Percentiles rank a stretch among this genome's conserved stretches.
These are phyloP conservation scores for Magnusiomyces fungicola DNA, from an alignment of 1,139 yeast genomes.

Conservation along the genomic window DNA sequence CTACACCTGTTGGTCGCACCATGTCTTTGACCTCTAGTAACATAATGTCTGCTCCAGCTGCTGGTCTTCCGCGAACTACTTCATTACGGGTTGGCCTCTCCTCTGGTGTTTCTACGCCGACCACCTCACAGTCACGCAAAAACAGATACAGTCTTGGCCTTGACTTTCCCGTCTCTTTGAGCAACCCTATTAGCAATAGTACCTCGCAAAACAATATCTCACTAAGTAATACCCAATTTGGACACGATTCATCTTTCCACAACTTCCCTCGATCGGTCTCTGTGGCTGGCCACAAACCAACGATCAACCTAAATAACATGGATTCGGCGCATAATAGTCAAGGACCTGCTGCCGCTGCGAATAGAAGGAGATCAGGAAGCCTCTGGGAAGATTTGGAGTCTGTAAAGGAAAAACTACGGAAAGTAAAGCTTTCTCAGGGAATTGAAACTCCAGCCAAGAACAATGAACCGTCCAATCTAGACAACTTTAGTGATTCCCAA, in stretches of 20 bases:
- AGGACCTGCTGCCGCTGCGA: background rate
- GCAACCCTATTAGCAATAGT: background rate
- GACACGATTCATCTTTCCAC: background rate
- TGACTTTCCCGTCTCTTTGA: background rate
- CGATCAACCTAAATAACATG: background rate
- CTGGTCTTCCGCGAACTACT: background rate
- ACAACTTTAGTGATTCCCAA: background rate
- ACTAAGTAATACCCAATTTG: background rate
- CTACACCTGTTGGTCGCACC: no score
- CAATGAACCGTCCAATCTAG: no score
- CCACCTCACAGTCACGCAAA: background rate
- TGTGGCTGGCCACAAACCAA: no score
- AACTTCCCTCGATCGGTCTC: no score
- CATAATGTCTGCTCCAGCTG: background rate
- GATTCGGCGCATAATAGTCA: background rate
- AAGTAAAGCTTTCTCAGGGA: slow-evolving; percentile 11
- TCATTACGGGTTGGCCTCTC: background rate
- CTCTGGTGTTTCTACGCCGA: no score
- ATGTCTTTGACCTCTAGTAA: background rate
- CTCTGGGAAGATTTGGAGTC: slow-evolving; percentile 18
- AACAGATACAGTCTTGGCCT: background rate
- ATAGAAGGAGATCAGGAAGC: background rate
- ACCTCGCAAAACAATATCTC: no score
- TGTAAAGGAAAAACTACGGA: slow-evolving; percentile 14
- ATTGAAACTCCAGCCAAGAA: background rate